Base-by-base conservation (phyloP, 1,284 basidiomycete genomes). In the Ceratobasidium sp. region DNA sequence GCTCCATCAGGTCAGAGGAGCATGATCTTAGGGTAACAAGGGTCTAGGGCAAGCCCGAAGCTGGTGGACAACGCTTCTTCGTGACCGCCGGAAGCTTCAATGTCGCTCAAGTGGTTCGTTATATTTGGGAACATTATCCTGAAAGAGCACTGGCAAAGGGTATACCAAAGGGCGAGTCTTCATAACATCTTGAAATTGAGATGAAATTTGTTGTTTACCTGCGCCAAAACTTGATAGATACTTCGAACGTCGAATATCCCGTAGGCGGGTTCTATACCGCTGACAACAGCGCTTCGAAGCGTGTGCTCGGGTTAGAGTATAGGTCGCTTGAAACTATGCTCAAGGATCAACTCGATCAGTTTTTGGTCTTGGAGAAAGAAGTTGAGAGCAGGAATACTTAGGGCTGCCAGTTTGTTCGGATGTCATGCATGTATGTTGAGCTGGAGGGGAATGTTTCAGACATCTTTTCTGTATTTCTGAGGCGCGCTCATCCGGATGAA, bases 101-200 rank as follows among this genome's bases (percentile, higher is more conserved):
- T 44, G 53, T 76, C n/a, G 78, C 72, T 7, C 68, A 64, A 40
- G 26, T 79, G 18, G 26, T 53, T 55, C 78, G 67, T 46, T 77
- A 33, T 28, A 71, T 76, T 26, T 80, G 77, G 80, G 56, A 70
- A 61, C 73, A 79, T 39, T 77, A 76, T 39, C 63, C 79, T 12
- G 79, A 78, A 18, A 63, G 77, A n/a, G 79, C 77, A 20, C 40
- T 53, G 18, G 78, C 68, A 39, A 73, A 77, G 26, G 40, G 53
- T 1, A 18, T 79, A 12, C 69, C 73, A 3, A 79, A 78, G 66
- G 58, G 68, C 58, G 23, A 58, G 68, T 18, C 7, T 20, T 26
- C 15, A n/a, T n/a, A n/a, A n/a, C n/a, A n/a, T n/a, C n/a, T n/a
- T n/a, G n/a, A n/a, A n/a, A n/a, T n/a, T n/a, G n/a, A n/a, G n/a